A percentile compares a stretch with the other conserved stretches of the same genome.
These are phyloP conservation scores for Aspergillus amoenus DNA, from an alignment of 2,329 filamentous ascomycete genomes.

Conservation along the genomic window DNA sequence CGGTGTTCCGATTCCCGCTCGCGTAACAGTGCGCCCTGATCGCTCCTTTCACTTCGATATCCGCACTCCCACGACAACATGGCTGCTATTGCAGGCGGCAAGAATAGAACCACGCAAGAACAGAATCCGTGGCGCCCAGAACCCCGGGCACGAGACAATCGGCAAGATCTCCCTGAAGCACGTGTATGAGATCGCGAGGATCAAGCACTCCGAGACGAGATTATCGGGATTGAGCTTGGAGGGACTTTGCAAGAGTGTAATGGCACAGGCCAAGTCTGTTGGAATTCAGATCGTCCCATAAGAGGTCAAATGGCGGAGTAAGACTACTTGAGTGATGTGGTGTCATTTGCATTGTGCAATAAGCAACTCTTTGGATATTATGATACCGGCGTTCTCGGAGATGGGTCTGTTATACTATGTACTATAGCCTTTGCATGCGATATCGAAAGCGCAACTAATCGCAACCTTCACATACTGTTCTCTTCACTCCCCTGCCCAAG, in stretches of 20 bases:
- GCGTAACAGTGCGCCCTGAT: constrained; percentile 88
- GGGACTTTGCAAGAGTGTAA: constrained; percentile 70
- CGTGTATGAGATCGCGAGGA: constrained; percentile 95
- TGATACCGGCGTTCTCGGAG: constrained; percentile 26
- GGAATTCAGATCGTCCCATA: constrained; percentile 70
- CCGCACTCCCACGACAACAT: constrained; percentile 91
- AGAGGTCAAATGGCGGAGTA: constrained; percentile 5
- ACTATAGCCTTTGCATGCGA: constrained; percentile 26
- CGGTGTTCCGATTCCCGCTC: constrained; percentile 85
- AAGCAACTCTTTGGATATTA: constrained; percentile 15
- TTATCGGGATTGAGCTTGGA: constrained; percentile 70
- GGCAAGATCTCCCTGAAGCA: constrained; percentile 91
- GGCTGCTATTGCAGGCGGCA: constrained; percentile 80
- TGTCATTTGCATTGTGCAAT: constrained; percentile 11
- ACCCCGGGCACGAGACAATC: constrained; percentile 73
- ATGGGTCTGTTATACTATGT: constrained; percentile 26
- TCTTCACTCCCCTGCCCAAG: too few relatives aligned
- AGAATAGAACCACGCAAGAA: constrained; percentile 70
- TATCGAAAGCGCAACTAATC: constrained; percentile 21
- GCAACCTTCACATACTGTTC: background rate
- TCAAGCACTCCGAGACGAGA: constrained; percentile 79
- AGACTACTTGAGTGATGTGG: background rate
- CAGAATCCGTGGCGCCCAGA: constrained; percentile 71
- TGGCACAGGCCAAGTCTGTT: constrained; percentile 72
- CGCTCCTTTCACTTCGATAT: constrained; percentile 91